Base-by-base conservation (phyloP, 176 grass and related monocot genomes). In the Rhipidocladum racemiflorum region DNA sequence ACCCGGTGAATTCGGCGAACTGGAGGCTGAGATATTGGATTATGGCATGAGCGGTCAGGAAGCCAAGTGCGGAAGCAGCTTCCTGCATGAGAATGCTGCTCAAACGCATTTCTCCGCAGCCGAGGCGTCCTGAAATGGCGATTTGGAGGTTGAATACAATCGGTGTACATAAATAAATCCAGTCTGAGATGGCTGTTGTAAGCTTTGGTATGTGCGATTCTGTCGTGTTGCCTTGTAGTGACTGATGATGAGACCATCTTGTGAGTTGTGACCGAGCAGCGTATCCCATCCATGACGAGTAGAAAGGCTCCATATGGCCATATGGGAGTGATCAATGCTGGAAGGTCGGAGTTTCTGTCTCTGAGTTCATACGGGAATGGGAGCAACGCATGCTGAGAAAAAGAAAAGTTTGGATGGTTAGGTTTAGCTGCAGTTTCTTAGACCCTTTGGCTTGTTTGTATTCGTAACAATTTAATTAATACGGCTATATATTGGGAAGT, bases 151-250 rank as follows among this genome's bases (percentile, higher is more conserved):
- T 72, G 71, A 61, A 65, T 50, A 67, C 12, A n/a, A 42, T 55
- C 5, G 6, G 3, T 84, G 82, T 76, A 67, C n/a, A 84, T 84
- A 84, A 84, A 84, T 76, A 84, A 84, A 43, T 35, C 20, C 13
- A 39, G 29, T 39, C 38, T 39, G 38, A 7, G 1, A 39, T 39
- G 38, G 38, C 38, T 39, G 38, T 15, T 75, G 14, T 75, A 34
- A 21, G 35, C 72, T 28, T 61, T 76, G 57, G 51, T 18, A 4
- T 21, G 17, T 30, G 21, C 4, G 70, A 45, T 74, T 23, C 10
- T 17, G 44, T 74, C 4, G 27, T 21, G 71, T 55, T 36, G 9
- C 55, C 55, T 74, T 12, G 29, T 23, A 55, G 15, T 4, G 71
- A 74, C 49, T 34, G 49, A 55, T n/a, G 13, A 11, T 62, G 25